Base-by-base conservation (phyloP, 352 stramenopile genomes). In the Pilasporangium apinafurcum region DNA sequence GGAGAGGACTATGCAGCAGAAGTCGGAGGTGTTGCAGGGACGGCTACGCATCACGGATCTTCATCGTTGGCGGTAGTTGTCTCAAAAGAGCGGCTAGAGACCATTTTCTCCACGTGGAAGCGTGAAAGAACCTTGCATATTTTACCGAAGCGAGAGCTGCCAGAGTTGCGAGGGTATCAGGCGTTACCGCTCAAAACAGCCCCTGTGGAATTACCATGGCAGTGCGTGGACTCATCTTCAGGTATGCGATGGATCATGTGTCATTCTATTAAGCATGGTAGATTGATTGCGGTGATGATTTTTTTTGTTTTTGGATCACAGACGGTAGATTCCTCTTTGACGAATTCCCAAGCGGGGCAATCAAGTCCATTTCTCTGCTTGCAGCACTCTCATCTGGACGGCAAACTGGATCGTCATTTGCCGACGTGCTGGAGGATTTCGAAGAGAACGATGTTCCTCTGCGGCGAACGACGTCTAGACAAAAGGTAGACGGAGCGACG, bases 31-130 rank as follows among this genome's bases (percentile, higher is more conserved):
- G n/a, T 25, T n/a, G n/a, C 22, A 16, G 37, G 20, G 10, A 17
- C 13, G 12, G 4, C 20, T 17, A 40, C 16, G 43, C n/a, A 2
- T 49, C 59, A 51, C 1, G 12, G n/a, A 18, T 28, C 27, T 9
- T 41, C 14, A 14, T 17, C 21, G 21, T 14, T 22, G 14, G 21
- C 13, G n/a, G 36, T 34, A 22, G 26, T 49, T 16, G 16, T 41
- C 25, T 8, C 30, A 7, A 9, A 18, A 2, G 32, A 58, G 16
- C 37, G 22, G 5, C 29, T 45, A 4, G 22, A 47, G 24, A 43
- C n/a, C 14, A 61, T 83, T 30, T 83, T 90, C 35, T 62, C 55
- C 1, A 34, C 13, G 0, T 90, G 77, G 77, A 84, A 65, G 40
- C 53, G 54, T 16, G 46, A 73, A 26, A 75, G 62, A 27, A 83